Base-by-base conservation (phyloP, 2,329 filamentous ascomycete genomes). In the Nannizzia gypsea region DNA sequence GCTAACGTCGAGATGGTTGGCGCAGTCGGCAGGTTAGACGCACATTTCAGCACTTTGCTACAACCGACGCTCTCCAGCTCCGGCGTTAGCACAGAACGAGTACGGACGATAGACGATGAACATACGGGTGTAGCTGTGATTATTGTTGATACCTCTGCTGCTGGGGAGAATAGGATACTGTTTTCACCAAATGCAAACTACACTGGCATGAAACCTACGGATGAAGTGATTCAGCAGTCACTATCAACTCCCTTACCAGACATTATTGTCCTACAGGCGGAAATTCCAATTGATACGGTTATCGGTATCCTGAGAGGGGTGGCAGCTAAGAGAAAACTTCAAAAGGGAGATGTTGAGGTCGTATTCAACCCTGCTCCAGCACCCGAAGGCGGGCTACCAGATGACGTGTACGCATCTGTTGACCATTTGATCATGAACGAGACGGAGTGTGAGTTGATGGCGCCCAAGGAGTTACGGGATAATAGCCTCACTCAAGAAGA, bases 341-440 rank as follows among this genome's bases (percentile, higher is more conserved):
- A 78, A 11, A 81, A 81, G 6, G 71, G 72, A 31, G 71, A 72
- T 1, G 77, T 88, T 1, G 77, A 81, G 38, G 86, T 92, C 1
- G 80, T 96, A 56, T 80, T 96, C 64, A 97, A 96, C 72, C 90
- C 91, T 15, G 91, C 91, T 2, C 90, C 91, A 15, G 91, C 91
- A 8, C 87, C 88, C 3, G 90, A 90, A 2, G 80, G 85, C 50
- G 72, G 76, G 6, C 74, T 96, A 2, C 90, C 89, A 0, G 77
- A 77, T 0, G 78, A 82, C 28, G 84, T 83, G 6, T 93, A 88
- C 69, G 66, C 71, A 5, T 82, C 81, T 0, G 80, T 96, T 34
- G 83, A 84, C 46, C 89, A 95, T 67, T 78, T 96, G 48, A 83
- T 96, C 57, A 82, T 96, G 67, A 96, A 97, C 69, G 91, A 96